Evolutionary conservation across 371 early-diverging fungal species (phyloP), one percentile per base, ranked within the genome.

Genomic region (Chytridiales sp.): DNA sequence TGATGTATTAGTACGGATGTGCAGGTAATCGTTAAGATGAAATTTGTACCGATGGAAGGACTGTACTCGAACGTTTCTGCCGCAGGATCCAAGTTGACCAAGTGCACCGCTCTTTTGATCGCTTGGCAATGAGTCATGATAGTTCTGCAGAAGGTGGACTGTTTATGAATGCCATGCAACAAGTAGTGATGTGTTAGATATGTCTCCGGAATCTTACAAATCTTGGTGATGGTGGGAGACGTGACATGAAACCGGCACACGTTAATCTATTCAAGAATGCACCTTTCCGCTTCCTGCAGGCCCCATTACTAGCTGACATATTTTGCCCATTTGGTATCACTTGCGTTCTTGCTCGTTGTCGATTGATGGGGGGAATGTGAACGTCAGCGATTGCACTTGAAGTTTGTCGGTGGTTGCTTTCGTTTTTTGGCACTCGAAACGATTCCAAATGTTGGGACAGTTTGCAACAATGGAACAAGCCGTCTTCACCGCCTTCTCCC

Each of bases 81-180:
- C 15, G 99, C 99, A 24, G 99, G 99, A 78, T 99, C 99, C 59
- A 99, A 78, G 73, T 99, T 99, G 2, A 99, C 89, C 9, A 98
- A 80, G 67, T 94, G 94, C 3, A 94, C 92, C 2, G 81, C 67
- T 47, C 98, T 81, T 27, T 87, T 86, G 36, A 86, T 81, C 15
- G 85, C 83, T 68, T 92, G 87, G 54, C 87, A 88, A 63, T 98
- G 96, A 30, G 91, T 87, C 83, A 93, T 85, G 69, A 98, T 89
- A 5, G 98, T 94, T 26, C 85, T 74, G 80, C 98, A 98, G 73
- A 91, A 98, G 0, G 99, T 98, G 30, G 95, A 93, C 90, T 50
- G 29, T 17, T 13, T 44, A 43, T 35, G 17, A 19, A 34, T 13
- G 51, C 32, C 29, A 62, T 41, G n/a, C 48, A 59, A 24, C 24